phyloP scores from a whole-genome alignment of 345 rosid genomes.

The Pugionium dolabratum region DNA sequence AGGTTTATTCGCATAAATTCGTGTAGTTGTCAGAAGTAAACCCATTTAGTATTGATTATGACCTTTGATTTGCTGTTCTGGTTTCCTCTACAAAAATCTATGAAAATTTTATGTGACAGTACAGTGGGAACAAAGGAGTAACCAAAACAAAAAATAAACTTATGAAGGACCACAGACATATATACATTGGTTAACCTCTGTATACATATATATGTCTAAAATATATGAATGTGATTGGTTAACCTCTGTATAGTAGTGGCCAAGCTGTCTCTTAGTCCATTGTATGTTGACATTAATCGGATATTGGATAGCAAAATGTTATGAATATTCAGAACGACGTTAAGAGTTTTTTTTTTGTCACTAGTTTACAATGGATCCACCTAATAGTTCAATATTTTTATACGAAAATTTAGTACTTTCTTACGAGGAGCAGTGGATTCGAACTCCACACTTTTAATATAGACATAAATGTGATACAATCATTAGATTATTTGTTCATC shows the following conservation, averaged over 20 bases:
- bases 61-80: conserved; percentile 16
- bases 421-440: no score
- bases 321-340: no score
- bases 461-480: no score
- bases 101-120: conserved; percentile 29
- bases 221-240: conserved; percentile 34
- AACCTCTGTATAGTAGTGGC: conserved; percentile 29
- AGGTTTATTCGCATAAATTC: no score
- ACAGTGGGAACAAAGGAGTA: conserved; percentile 32
- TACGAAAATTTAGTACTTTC: no score
- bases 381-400: no score
- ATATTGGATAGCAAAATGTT: not conserved
- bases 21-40: no score
- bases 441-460: no score
- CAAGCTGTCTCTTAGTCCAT: conserved; percentile 40
- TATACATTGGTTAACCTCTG: conserved; percentile 28
- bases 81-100: conserved; percentile 24
- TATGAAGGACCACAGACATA: conserved; percentile 41
- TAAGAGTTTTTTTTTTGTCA: no score
- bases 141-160: not conserved
- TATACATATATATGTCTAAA: conserved; percentile 28
- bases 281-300: conserved; percentile 18
- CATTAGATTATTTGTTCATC: no score
- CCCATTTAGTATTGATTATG: not conserved
- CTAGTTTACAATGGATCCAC: no score